These are phyloP conservation scores for Limnanthes douglasii DNA, from an alignment of 345 rosid species.

Conservation along the genomic window DNA sequence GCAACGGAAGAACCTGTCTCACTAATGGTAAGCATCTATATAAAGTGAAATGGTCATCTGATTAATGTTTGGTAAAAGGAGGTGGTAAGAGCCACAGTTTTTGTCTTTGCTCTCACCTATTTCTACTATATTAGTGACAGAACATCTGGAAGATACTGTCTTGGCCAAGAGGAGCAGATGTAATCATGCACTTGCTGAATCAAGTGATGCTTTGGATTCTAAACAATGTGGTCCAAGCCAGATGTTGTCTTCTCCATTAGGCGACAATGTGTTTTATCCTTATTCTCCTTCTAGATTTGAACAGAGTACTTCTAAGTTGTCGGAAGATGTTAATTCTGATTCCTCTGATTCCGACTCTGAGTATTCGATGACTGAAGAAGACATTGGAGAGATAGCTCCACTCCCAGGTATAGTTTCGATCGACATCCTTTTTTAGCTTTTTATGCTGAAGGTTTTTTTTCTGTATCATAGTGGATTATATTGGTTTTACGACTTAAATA, in stretches of 20 bases:
- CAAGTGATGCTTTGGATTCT: conserved; percentile 30
- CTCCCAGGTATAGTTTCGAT: conserved; percentile 40
- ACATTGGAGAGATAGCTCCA: conserved; percentile 45
- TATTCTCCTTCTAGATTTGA: conserved; percentile 23
- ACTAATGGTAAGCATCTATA: conserved; percentile 38
- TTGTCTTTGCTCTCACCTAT: background rate
- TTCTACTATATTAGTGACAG: conserved; percentile 35
- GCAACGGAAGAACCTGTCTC: conserved; percentile 26
- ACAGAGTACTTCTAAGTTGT: conserved; percentile 30
- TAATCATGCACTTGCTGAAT: conserved; percentile 32
- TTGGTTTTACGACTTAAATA: background rate
- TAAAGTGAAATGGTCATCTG: conserved; percentile 6
- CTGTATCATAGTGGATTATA: background rate
- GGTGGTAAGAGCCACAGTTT: conserved; percentile 5
- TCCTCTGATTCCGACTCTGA: conserved; percentile 56
- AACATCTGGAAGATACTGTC: conserved; percentile 22
- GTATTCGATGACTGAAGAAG: conserved; percentile 79
- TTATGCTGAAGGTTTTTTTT: conserved; percentile 2
- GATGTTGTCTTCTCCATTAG: conserved; percentile 27
- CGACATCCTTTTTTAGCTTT: background rate
- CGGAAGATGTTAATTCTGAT: conserved; percentile 43
- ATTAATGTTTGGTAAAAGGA: conserved; percentile 10
- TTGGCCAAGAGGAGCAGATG: conserved; percentile 54
- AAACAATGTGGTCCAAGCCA: conserved; percentile 34
- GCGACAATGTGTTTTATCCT: conserved; percentile 23